These are phyloP conservation scores for Penicillium sp. DNA, from an alignment of 2,329 filamentous ascomycete species.

Conservation along the genomic window DNA sequence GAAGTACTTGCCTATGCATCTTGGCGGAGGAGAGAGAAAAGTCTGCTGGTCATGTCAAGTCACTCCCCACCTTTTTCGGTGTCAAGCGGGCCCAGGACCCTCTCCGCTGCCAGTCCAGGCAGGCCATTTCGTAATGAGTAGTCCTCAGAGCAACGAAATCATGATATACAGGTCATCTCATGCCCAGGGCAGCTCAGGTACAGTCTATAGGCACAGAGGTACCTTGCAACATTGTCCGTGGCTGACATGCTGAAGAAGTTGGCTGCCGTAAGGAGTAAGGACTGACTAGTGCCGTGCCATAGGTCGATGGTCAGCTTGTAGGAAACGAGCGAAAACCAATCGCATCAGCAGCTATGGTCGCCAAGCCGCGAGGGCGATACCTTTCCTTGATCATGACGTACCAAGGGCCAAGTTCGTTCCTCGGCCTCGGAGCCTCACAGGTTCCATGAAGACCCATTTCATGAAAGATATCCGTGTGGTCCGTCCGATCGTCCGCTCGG, in stretches of 20 bases:
- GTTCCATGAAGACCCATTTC: background rate
- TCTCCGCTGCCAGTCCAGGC: background rate
- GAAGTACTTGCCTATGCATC: background rate
- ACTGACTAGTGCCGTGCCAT: background rate
- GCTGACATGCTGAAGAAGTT: background rate
- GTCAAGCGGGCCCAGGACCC: background rate
- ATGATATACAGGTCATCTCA: background rate
- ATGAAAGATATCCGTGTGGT: background rate
- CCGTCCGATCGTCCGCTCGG: slow-evolving; percentile 11
- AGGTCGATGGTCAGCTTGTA: background rate
- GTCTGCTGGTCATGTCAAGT: slow-evolving; percentile 2
- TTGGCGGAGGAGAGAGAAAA: slow-evolving; percentile 1
- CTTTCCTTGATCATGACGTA: background rate
- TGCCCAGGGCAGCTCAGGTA: background rate
- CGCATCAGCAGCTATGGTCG: background rate
- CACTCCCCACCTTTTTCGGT: background rate
- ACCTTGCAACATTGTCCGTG: background rate
- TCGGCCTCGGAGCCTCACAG: slow-evolving; percentile 7
- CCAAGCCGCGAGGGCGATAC: background rate
- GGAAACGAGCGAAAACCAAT: background rate
- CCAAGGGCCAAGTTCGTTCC: background rate
- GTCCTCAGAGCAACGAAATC: background rate
- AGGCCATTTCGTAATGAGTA: background rate
- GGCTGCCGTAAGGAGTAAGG: background rate
- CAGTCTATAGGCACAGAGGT: background rate